Evolutionary conservation across 495 filamentous ascomycete species (phyloP).

Genomic region (Xanthoparmelia taractica): DNA sequence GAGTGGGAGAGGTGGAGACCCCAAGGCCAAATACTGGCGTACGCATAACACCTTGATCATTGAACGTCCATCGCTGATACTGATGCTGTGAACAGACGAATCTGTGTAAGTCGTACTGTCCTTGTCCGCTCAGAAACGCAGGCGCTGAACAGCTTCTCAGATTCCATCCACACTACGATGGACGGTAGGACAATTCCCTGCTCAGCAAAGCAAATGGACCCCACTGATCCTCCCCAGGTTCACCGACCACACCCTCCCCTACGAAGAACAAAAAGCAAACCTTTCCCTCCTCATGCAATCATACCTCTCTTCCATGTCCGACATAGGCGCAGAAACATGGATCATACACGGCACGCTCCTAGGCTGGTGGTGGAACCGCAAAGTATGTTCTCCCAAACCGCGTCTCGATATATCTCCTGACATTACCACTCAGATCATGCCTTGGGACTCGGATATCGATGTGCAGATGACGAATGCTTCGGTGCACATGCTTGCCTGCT

Average conservation of each 20-base stretch:
- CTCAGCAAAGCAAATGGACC: not conserved
- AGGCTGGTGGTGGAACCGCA: constrained; percentile 58
- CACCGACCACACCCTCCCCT: constrained; percentile 38
- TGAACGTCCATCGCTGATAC: constrained; percentile 18
- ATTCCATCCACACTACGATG: constrained; percentile 57
- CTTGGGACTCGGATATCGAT: constrained; percentile 58
- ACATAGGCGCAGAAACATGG: constrained; percentile 53
- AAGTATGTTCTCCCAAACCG: constrained; percentile 28
- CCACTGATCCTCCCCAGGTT: constrained; percentile 29
- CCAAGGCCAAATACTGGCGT: constrained; percentile 54
- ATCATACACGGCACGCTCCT: constrained; percentile 56
- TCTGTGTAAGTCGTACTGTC: constrained; percentile 40
- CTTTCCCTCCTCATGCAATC: constrained; percentile 48
- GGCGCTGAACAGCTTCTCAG: constrained; percentile 30
- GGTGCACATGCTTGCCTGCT: constrained; percentile 49
- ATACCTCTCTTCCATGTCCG: constrained; percentile 48
- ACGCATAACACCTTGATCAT: constrained; percentile 24
- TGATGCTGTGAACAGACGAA: constrained; percentile 36
- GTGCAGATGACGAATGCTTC: constrained; percentile 51
- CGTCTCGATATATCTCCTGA: constrained; percentile 1
- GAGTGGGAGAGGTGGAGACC: constrained; percentile 40
- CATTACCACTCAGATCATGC: constrained; percentile 41
- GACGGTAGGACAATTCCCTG: constrained; percentile 37
- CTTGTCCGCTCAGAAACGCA: not conserved
- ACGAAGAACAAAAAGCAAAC: constrained; percentile 40